phyloP scores from a whole-genome alignment of 2,329 filamentous ascomycete species.

The Didymella arachidicola region DNA sequence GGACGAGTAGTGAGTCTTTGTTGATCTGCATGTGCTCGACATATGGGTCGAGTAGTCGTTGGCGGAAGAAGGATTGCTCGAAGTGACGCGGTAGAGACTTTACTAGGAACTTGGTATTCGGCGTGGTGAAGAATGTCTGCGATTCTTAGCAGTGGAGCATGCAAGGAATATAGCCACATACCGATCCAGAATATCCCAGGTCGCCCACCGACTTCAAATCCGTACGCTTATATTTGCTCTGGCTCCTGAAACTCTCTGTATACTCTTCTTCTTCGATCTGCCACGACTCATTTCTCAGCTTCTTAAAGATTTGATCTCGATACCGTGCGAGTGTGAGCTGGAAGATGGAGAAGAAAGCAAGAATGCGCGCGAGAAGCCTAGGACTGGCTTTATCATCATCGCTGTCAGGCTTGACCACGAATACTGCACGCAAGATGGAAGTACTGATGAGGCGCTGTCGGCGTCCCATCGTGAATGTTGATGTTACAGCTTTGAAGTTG shows the following conservation, averaged over 20 bases:
- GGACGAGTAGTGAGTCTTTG: constrained; percentile 69
- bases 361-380: constrained; percentile 53
- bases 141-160: constrained; percentile 18
- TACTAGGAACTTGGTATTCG: constrained; percentile 71
- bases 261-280: constrained; percentile 63
- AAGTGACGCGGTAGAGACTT: constrained; percentile 75
- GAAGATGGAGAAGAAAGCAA: constrained; percentile 64
- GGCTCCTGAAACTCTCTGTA: constrained; percentile 59
- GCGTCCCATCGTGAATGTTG: constrained; percentile 42
- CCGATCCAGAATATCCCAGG: constrained; percentile 76
- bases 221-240: constrained; percentile 49
- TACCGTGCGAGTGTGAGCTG: constrained; percentile 59
- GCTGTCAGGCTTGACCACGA: constrained; percentile 30
- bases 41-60: constrained; percentile 72
- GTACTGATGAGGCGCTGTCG: constrained; percentile 48
- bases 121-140: constrained; percentile 73
- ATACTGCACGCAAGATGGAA: constrained; percentile 50
- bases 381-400: constrained; percentile 33
- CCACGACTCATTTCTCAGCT: constrained; percentile 62
- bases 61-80: constrained; percentile 73
- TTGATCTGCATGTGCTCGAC: constrained; percentile 68
- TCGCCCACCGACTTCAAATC: constrained; percentile 68
- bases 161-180: constrained; percentile 40
- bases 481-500: constrained; percentile 1
- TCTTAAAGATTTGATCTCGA: constrained; percentile 59